Evolutionary conservation across 352 stramenopile species (phyloP).

Genomic region (Phytophthora nicotianae): DNA sequence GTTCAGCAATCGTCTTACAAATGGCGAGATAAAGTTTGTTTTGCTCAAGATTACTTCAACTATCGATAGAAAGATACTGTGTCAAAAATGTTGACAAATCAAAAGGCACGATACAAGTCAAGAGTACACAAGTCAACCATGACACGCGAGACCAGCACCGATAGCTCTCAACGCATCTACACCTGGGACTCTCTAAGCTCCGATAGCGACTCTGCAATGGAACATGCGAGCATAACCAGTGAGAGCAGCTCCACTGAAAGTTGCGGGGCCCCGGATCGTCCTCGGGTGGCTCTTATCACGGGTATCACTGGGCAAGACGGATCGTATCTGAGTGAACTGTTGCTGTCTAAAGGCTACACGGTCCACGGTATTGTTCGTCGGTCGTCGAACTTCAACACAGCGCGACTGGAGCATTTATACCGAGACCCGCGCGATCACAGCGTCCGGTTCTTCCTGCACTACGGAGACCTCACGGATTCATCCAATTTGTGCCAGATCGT

Average conservation of each 20-base stretch:
- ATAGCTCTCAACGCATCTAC: background rate
- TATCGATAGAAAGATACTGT: conserved; percentile 31
- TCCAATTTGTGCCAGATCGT: conserved; percentile 98
- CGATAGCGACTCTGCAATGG: conserved; percentile 17
- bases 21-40: conserved; percentile 4
- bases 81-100: too few species aligned
- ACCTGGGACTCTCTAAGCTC: background rate
- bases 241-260: conserved; percentile 22
- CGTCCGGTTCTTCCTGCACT: conserved; percentile 98
- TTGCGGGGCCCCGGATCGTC: conserved; percentile 2
- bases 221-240: conserved; percentile 26
- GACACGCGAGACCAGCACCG: conserved; percentile 7
- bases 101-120: conserved; percentile 17
- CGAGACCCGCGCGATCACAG: conserved; percentile 92
- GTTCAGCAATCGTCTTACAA: conserved; percentile 7
- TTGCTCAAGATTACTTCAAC: conserved; percentile 21
- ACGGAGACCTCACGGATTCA: conserved; percentile 98
- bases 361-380: conserved; percentile 96
- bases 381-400: conserved; percentile 98
- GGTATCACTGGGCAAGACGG: conserved; percentile 99
- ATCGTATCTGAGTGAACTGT: conserved; percentile 97
- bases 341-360: conserved; percentile 97
- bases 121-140: conserved; percentile 13
- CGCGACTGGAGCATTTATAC: conserved; percentile 98
- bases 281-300: conserved; percentile 93